Base-by-base conservation (phyloP, 2,329 filamentous ascomycete genomes). In the Plectosphaerella sp. region DNA sequence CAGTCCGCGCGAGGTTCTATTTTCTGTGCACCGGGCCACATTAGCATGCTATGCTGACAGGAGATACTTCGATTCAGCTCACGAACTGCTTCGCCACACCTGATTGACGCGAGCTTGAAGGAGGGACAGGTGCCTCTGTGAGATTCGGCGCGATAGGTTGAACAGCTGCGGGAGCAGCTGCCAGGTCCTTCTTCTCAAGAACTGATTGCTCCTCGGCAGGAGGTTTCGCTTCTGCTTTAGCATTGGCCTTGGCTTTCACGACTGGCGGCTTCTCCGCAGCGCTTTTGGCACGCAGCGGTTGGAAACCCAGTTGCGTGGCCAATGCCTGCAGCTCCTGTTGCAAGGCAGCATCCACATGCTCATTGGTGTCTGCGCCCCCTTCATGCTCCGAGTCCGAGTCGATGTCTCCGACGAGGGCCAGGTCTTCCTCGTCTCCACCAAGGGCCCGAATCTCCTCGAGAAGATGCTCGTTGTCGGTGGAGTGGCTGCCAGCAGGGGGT, bases 401-500 rank as follows among this genome's bases (percentile, higher is more conserved):
- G 12, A 56, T 69, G 53, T 78, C 80, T 42, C 75, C 78, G 50
- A 88, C 77, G 35, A 88, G 74, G 36, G 82, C 78, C 43, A 86
- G 64, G 57, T 88, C 85, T 42, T 82, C 75, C 64, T 87, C 81
- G 50, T 86, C 82, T 14, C 85, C 85, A 4, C 84, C 85, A 2
- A 88, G 71, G 14, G 81, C 82, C 57, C 77, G 73, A 55, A 33
- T 14, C 28, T 51, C 45, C 45, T 51, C 49, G 24, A 51, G 45
- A 41, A 22, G n/a, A 46, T 18, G 16, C 39, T 43, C 41, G 10
- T 18, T 43, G 37, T 15, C 37, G 10, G 41, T 8, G 16, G 41
- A 12, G 6, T 43, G 41, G 16, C n/a, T 18, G n/a, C 18, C 16
- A 18, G 16, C 37, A 18, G 45, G 50, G 10, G 20, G n/a, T 8